Evolutionary conservation across 495 filamentous ascomycete genomes (phyloP).

Genomic region (Daldinia concentrica): DNA sequence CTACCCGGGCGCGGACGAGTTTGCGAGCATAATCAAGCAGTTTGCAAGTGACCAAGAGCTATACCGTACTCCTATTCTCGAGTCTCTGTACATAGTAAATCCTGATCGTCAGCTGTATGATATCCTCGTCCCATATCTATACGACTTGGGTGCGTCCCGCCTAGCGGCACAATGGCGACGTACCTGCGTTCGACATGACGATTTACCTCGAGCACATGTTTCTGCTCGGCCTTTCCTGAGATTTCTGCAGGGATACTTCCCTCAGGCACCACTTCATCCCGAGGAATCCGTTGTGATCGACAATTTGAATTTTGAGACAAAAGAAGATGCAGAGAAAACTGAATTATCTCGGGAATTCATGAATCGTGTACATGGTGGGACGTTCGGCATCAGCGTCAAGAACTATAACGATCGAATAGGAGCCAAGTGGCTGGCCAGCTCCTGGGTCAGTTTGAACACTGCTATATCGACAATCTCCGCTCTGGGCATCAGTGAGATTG

Average conservation of each 20-base stretch:
- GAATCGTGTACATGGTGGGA: slow-evolving; percentile 55
- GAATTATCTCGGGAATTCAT: slow-evolving; percentile 51
- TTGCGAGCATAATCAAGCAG: slow-evolving; percentile 45
- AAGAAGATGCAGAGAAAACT: slow-evolving; percentile 24
- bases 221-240: slow-evolving; percentile 47
- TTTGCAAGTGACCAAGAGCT: slow-evolving; percentile 45
- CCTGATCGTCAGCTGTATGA: slow-evolving; percentile 67
- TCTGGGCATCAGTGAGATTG: slow-evolving; percentile 72
- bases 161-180: slow-evolving; percentile 69
- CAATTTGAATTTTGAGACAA: slow-evolving; percentile 4
- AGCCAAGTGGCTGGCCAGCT: slow-evolving; percentile 77
- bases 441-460: slow-evolving; percentile 69
- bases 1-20: slow-evolving; percentile 43
- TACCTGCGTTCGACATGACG: slow-evolving; percentile 43
- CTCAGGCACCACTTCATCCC: slow-evolving; percentile 21
- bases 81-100: slow-evolving; percentile 62
- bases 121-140: slow-evolving; percentile 65
- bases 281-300: slow-evolving; percentile 29
- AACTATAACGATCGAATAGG: slow-evolving; percentile 70
- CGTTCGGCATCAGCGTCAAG: slow-evolving; percentile 58
- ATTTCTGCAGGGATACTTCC: slow-evolving; percentile 49
- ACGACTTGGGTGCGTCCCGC: slow-evolving; percentile 56
- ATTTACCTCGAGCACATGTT: slow-evolving; percentile 43
- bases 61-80: slow-evolving; percentile 44
- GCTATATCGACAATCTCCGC: slow-evolving; percentile 70